Evolutionary conservation across 208 protist genomes (phyloP).

Genomic region (Leptomonas pyrrhocoris): DNA sequence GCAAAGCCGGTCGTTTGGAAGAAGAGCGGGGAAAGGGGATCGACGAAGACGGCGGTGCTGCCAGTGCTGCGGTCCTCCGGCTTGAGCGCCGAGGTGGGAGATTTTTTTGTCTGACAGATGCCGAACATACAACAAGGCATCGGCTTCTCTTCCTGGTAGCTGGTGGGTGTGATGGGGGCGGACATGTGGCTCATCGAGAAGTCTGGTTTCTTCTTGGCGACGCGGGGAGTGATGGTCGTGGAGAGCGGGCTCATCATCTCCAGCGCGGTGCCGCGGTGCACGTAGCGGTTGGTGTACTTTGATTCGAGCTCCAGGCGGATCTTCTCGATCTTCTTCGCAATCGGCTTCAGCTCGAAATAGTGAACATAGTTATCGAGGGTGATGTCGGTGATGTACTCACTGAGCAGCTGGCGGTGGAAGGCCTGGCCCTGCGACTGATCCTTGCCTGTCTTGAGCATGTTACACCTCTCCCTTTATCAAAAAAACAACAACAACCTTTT

Average conservation of each 20-base stretch:
- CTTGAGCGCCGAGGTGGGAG: not conserved
- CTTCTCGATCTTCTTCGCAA: conserved; percentile 72
- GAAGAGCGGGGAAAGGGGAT: conserved; percentile 27
- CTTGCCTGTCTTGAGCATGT: conserved; percentile 74
- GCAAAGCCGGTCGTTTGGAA: conserved; percentile 19
- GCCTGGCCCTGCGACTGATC: conserved; percentile 69
- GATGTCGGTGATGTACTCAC: conserved; percentile 85
- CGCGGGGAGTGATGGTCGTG: not conserved
- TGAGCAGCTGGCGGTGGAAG: conserved; percentile 82
- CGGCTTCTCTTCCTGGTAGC: not conserved
- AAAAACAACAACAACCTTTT: too few relatives aligned
- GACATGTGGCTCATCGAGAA: conserved; percentile 14
- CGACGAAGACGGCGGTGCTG: conserved; percentile 18
- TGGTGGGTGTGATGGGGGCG: conserved; percentile 20
- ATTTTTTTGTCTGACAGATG: not conserved
- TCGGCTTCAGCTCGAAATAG: conserved; percentile 84
- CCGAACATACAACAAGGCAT: not conserved
- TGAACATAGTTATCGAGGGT: conserved; percentile 83
- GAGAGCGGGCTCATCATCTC: conserved; percentile 3
- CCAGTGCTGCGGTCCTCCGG: conserved; percentile 2
- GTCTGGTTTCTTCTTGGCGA: conserved; percentile 3
- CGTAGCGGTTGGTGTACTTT: conserved; percentile 14
- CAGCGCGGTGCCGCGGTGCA: conserved; percentile 14
- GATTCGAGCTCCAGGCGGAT: conserved; percentile 44
- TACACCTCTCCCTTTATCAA: conserved; percentile 5